Conservation (phyloP, 352 stramenopile genomes). For the Phytophthora cryptogea region DNA sequence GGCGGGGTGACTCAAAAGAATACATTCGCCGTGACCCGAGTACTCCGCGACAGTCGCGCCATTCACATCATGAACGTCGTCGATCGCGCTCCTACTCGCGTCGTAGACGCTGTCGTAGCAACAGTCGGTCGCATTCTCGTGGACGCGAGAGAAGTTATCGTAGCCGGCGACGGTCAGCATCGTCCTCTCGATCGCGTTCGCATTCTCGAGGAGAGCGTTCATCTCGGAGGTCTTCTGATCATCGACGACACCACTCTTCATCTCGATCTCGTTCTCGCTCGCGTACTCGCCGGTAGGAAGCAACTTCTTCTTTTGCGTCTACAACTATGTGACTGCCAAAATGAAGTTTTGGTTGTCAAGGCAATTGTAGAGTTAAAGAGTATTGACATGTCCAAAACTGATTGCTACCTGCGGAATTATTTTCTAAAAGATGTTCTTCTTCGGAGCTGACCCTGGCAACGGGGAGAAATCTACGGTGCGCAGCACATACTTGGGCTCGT, state of each 20-base stretch:
- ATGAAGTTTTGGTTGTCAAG: not conserved
- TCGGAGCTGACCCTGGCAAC: slow-evolving; percentile 24
- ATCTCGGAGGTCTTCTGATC: slow-evolving; percentile 21
- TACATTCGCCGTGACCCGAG: slow-evolving; percentile 9
- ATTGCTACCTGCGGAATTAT: slow-evolving; percentile 15
- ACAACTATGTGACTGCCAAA: not conserved
- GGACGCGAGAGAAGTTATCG: slow-evolving; percentile 16
- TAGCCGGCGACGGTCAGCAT: slow-evolving; percentile 33
- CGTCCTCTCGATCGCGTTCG: slow-evolving; percentile 46
- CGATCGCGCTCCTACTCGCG: slow-evolving; percentile 23
- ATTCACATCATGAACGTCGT: slow-evolving; percentile 19
- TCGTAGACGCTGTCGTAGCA: slow-evolving; percentile 26
- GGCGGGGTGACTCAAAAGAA: slow-evolving; percentile 7
- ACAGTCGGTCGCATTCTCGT: slow-evolving; percentile 26
- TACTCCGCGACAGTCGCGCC: slow-evolving; percentile 16
- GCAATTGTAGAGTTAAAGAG: slow-evolving; percentile 7
- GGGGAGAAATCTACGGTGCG: slow-evolving; percentile 80
- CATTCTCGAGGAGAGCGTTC: slow-evolving; percentile 24
- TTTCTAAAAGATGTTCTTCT: slow-evolving; percentile 42
- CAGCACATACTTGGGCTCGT: slow-evolving; percentile 87
- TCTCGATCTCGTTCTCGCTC: slow-evolving; percentile 42
- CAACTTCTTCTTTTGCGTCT: not conserved
- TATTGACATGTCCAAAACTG: slow-evolving; percentile 40
- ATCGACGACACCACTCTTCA: slow-evolving; percentile 25
- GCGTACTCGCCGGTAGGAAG: slow-evolving; percentile 20